These are phyloP conservation scores for Kazachstania africana DNA, from an alignment of 805 yeast genomes.

Conservation along the genomic window DNA sequence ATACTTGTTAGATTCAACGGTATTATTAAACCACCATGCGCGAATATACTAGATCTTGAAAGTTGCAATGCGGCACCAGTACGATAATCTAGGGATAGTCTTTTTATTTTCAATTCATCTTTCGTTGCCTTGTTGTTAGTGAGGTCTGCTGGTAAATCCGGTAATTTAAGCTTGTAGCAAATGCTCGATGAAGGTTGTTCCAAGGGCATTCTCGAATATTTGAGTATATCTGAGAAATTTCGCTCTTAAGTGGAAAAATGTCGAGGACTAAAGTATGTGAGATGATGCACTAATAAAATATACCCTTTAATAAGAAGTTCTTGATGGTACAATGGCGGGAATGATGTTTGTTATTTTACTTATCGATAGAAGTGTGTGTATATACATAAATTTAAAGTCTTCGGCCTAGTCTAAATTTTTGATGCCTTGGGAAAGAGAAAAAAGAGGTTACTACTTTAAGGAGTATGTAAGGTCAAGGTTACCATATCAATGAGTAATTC, in stretches of 20 bases:
- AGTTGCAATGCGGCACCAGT: constrained; percentile 57
- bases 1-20: constrained; percentile 38
- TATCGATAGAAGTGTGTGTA: too few relatives aligned
- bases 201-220: constrained; percentile 36
- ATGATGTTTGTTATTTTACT: background rate
- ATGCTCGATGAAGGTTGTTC: constrained; percentile 52
- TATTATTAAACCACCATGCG: constrained; percentile 56
- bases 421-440: too few relatives aligned
- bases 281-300: too few relatives aligned
- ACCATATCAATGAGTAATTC: too few relatives aligned
- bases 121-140: constrained; percentile 1
- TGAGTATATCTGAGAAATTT: too few relatives aligned
- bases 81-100: constrained; percentile 40
- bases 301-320: too few relatives aligned
- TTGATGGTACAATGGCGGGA: background rate
- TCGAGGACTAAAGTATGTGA: too few relatives aligned
- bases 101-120: constrained; percentile 18
- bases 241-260: too few relatives aligned
- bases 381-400: too few relatives aligned
- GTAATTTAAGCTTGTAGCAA: constrained; percentile 46
- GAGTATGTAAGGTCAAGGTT: too few relatives aligned
- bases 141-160: constrained; percentile 27
- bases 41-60: constrained; percentile 47
- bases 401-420: too few relatives aligned
- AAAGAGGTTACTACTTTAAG: too few relatives aligned